Evolutionary conservation across 1,284 basidiomycete genomes (phyloP).

Genomic region (Mycena citricolor): DNA sequence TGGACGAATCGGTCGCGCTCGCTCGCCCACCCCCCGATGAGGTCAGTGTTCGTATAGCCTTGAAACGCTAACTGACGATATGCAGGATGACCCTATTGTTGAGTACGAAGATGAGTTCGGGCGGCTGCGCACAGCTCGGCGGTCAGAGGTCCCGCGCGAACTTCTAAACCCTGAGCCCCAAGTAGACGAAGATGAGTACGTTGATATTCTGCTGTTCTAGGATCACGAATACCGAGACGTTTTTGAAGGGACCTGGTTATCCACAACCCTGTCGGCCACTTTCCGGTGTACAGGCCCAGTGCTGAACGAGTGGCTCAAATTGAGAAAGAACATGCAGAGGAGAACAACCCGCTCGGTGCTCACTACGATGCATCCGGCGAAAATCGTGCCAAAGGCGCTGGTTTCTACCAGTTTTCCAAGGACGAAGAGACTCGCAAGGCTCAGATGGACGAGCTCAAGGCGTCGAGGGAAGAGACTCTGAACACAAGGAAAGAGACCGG

Average conservation of each 20-base stretch:
- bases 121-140: conserved; percentile 61
- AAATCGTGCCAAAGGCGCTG: conserved; percentile 85
- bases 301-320: conserved; percentile 76
- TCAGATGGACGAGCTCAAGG: conserved; percentile 79
- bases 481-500: conserved; percentile 57
- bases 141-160: conserved; percentile 78
- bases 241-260: conserved; percentile 54
- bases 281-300: conserved; percentile 86
- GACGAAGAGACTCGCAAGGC: conserved; percentile 73
- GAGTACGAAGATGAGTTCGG: conserved; percentile 90
- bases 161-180: conserved; percentile 43
- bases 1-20: conserved; percentile 67
- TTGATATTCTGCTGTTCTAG: conserved; percentile 21
- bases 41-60: conserved; percentile 31
- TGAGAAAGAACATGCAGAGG: conserved; percentile 72
- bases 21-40: conserved; percentile 45
- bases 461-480: conserved; percentile 71
- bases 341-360: conserved; percentile 65
- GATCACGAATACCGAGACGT: no score
- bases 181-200: conserved; percentile 63
- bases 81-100: conserved; percentile 70
- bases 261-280: conserved; percentile 71
- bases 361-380: conserved; percentile 87
- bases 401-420: conserved; percentile 83
- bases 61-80: conserved; percentile 9